Base-by-base conservation (phyloP, 306 rosid species). In the Ceratonia siliqua region DNA sequence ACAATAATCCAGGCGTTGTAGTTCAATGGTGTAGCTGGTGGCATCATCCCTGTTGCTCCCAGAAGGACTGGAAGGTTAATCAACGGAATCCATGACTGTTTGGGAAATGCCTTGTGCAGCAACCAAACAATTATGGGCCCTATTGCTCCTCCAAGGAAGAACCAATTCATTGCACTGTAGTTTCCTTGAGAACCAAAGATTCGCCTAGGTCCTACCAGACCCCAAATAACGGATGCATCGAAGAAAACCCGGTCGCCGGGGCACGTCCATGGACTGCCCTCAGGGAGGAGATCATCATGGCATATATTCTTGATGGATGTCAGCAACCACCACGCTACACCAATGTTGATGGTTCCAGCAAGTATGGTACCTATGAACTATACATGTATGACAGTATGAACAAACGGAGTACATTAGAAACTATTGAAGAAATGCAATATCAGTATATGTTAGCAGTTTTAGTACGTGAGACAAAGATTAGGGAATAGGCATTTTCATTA, bases 161-260 rank as follows among this genome's bases (percentile, higher is more conserved):
- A 92, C 96, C 93, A 92, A 70, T 92, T 92, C 92, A 92, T 77
- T 56, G 86, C 69, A 10, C 57, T 39, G 73, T 92, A 92, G 84
- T 86, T 85, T 85, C 96, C 97, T 15, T 56, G 58, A 7, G 82
- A 39, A 18, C 97, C 97, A 72, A 90, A 92, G 42, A 92, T 92
- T 5, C 82, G 54, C 67, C 8, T 80, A 5, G 97, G 97, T 64
- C 97, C 97, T 2, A 86, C 94, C 59, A 92, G 56, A 12, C 96
- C 97, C 97, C 97, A 92, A 35, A 92, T 92, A 32, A 89, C 93
- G 15, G 97, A 92, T 5, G 96, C 96, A 62, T 92, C 96, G 28
- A 92, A 92, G 85, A 92, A 92, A 32, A 92, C 94, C 0, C 89
- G 85, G 77, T 88, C 93, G 2, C 72, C 38, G 0, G 97, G 97